Evolutionary conservation across 1,284 basidiomycete species (phyloP).

Genomic region (Calocybe gambosa): DNA sequence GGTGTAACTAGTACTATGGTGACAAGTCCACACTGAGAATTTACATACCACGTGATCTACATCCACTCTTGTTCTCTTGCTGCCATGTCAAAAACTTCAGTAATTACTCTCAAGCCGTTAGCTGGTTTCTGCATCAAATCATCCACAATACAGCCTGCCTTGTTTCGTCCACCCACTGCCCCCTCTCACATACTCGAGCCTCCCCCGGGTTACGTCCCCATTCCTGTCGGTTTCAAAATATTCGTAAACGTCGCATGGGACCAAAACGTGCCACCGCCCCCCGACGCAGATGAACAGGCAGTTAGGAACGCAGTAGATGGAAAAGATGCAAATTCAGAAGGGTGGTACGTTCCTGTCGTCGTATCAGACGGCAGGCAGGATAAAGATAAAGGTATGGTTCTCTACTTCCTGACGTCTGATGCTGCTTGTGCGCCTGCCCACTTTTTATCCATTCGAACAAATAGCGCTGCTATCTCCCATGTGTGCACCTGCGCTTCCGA

Average conservation of each 20-base stretch:
- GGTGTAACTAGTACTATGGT: no score
- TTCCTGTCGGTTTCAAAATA: slow-evolving; percentile 51
- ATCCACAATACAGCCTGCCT: slow-evolving; percentile 31
- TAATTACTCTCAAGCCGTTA: slow-evolving; percentile 42
- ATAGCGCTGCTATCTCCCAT: neutral
- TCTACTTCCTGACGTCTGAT: neutral
- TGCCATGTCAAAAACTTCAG: slow-evolving; percentile 17
- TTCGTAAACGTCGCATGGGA: slow-evolving; percentile 74
- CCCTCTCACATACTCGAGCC: slow-evolving; percentile 26
- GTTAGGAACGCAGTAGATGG: slow-evolving; percentile 52
- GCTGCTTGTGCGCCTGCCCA: neutral
- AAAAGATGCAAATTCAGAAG: slow-evolving; percentile 34
- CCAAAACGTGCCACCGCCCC: slow-evolving; percentile 57
- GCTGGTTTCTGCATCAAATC: slow-evolving; percentile 62
- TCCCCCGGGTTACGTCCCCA: slow-evolving; percentile 20
- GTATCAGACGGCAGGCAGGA: slow-evolving; percentile 59
- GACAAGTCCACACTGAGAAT: neutral
- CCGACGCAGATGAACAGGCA: slow-evolving; percentile 46
- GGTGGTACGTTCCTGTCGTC: slow-evolving; percentile 65
- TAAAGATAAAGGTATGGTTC: slow-evolving; percentile 57
- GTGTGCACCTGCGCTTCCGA: neutral
- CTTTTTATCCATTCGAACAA: neutral
- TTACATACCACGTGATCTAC: slow-evolving; percentile 2
- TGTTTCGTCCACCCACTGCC: slow-evolving; percentile 22
- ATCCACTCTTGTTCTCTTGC: neutral